phyloP scores from a whole-genome alignment of 495 filamentous ascomycete genomes.

The Umbilicaria muhlenbergii region DNA sequence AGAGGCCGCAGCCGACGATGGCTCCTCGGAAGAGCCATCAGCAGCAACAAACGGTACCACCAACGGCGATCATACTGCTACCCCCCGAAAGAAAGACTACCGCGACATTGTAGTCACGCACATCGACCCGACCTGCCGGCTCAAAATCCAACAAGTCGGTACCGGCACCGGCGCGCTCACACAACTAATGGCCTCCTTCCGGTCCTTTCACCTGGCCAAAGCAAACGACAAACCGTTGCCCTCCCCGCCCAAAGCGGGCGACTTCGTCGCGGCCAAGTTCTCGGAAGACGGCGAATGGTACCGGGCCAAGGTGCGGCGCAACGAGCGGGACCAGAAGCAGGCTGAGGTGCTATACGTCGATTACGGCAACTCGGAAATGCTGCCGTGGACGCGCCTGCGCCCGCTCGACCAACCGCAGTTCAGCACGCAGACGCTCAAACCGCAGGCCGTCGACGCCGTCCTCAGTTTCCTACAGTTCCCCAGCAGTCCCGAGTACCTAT shows the following conservation, averaged over 20 bases:
- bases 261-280: constrained; percentile 81
- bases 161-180: constrained; percentile 61
- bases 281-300: constrained; percentile 84
- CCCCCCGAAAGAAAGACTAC: constrained; percentile 65
- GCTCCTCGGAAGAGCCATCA: constrained; percentile 5
- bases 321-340: constrained; percentile 76
- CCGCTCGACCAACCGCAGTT: constrained; percentile 67
- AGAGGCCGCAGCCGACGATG: constrained; percentile 41
- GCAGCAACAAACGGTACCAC: constrained; percentile 14
- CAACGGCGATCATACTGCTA: constrained; percentile 32
- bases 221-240: constrained; percentile 55
- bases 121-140: constrained; percentile 55
- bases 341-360: constrained; percentile 90
- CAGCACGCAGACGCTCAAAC: constrained; percentile 56
- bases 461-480: constrained; percentile 88
- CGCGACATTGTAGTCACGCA: constrained; percentile 83
- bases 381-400: constrained; percentile 70
- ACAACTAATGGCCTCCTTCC: constrained; percentile 76
- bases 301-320: constrained; percentile 75
- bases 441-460: constrained; percentile 75
- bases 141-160: constrained; percentile 84
- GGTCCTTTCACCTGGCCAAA: constrained; percentile 63
- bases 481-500: constrained; percentile 56
- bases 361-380: constrained; percentile 83
- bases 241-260: constrained; percentile 74